Base-by-base conservation (phyloP, 768 basidiomycete genomes). In the Lepiota brunneoincarnata region DNA sequence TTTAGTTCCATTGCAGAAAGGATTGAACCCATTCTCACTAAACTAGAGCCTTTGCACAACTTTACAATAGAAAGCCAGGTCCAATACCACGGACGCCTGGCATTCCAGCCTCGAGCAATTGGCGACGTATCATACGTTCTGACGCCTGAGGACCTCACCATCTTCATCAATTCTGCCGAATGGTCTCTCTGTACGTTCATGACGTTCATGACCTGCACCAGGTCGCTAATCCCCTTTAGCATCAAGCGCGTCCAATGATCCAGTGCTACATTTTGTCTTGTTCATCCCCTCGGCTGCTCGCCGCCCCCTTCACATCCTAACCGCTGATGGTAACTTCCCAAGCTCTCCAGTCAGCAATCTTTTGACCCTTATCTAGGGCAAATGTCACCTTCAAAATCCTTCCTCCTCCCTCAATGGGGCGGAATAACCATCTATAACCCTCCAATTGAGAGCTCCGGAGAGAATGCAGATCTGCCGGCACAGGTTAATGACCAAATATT, bases 51-150 rank as follows among this genome's bases (percentile, higher is more conserved):
- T 14, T 69, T 98, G 15, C 92, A 98, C 74, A 93, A 95, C 63
- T 92, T 94, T 65, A 94, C 89, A 2, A 78, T 98, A 40, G 94
- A 98, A 73, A 96, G 93, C 55, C 96, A 98, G 72, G 82, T 97
- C 0, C 92, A 95, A 62, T 93, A 84, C 64, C 87, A 96, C 61
- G 92, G 93, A 4, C 95, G 94, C 0, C 72, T 98, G 41, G 87
- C 92, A 1, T 92, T 98, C 63, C 75, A 81, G 49, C 89, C 93
- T 7, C 65, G 61, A 6, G 55, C 65, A 4, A 41, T 79, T 2
- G 70, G 74, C 6, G 63, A 72, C 23, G 70, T 65, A 6, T 63
- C 67, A 7, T 84, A 83, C 66, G 81, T 82, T 0, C 68, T 98
- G 36, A 82, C 81, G 1, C 82, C 83, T 47, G 93, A 94, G 59